These are phyloP conservation scores for Penicillium sp. DNA, from an alignment of 2,329 filamentous ascomycete genomes.

Conservation along the genomic window DNA sequence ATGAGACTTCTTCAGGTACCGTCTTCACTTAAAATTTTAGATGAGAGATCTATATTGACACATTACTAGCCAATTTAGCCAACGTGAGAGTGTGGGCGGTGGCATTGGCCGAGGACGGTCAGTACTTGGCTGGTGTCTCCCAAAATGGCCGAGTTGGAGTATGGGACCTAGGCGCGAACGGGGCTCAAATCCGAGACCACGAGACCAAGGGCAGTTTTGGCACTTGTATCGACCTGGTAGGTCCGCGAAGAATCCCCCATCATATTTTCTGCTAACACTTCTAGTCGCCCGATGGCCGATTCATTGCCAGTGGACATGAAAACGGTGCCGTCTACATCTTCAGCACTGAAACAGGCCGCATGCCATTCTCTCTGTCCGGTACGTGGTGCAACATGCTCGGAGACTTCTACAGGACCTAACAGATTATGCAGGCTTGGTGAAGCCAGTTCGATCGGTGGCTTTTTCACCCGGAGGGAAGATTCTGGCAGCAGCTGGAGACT, in stretches of 20 bases:
- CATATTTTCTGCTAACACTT: not conserved
- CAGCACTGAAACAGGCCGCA: constrained; percentile 82
- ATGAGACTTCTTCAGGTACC: constrained; percentile 46
- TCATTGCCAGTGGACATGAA: constrained; percentile 89
- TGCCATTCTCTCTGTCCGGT: constrained; percentile 84
- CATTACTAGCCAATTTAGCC: constrained; percentile 12
- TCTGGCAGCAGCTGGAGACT: constrained; percentile 86
- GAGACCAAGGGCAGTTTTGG: constrained; percentile 94
- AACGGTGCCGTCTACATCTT: constrained; percentile 92
- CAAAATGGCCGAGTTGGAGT: constrained; percentile 87
- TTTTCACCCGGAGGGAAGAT: constrained; percentile 86
- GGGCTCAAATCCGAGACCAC: constrained; percentile 72
- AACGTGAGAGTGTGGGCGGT: constrained; percentile 83
- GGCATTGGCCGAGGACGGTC: constrained; percentile 78
- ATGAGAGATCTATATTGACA: constrained; percentile 3
- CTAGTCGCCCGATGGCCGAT: constrained; percentile 70
- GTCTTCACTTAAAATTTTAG: constrained; percentile 11
- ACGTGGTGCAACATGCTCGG: constrained; percentile 24
- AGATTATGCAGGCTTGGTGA: constrained; percentile 67
- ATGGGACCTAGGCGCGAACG: constrained; percentile 66
- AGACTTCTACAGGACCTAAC: constrained; percentile 16
- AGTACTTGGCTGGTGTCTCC: constrained; percentile 81
- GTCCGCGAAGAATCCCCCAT: constrained; percentile 9
- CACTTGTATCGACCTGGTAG: constrained; percentile 76
- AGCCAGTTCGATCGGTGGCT: constrained; percentile 78